These are phyloP conservation scores for Purshia tridentata DNA, from an alignment of 306 rosid genomes.

Conservation along the genomic window DNA sequence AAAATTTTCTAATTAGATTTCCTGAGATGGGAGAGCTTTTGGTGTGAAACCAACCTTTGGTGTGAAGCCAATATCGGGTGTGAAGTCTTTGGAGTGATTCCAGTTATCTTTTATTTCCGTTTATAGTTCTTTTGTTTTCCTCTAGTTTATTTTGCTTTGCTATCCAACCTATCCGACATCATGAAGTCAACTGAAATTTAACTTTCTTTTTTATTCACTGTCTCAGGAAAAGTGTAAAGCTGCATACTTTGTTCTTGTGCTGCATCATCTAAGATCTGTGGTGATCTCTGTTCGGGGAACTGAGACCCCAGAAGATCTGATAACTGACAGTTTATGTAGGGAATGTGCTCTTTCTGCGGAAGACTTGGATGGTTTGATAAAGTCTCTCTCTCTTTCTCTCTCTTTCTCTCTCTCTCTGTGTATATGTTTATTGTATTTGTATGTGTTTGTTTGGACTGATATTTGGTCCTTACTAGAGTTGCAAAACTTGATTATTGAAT, in stretches of 20 bases:
- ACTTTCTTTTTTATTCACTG: constrained; percentile 15
- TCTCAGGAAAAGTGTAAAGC: constrained; percentile 80
- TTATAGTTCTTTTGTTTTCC: no score
- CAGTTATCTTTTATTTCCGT: no score
- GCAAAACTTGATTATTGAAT: not conserved
- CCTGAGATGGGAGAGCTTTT: no score
- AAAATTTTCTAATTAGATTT: no score
- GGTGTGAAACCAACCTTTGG: no score
- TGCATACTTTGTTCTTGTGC: constrained; percentile 84
- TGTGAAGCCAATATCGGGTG: no score
- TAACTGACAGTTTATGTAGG: constrained; percentile 82
- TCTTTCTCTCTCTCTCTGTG: not conserved
- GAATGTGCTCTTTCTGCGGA: constrained; percentile 66
- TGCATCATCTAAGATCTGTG: constrained; percentile 65
- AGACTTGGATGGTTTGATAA: constrained; percentile 82
- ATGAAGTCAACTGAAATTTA: no score
- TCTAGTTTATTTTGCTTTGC: no score
- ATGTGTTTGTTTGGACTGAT: not conserved
- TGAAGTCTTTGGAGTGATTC: no score
- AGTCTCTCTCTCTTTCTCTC: constrained; percentile 45
- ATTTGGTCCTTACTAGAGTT: not conserved
- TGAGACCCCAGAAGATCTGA: constrained; percentile 93
- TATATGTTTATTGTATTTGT: not conserved
- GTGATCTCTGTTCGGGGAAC: constrained; percentile 90
- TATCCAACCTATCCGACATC: no score